phyloP scores from a whole-genome alignment of 2,329 filamentous ascomycete genomes.

The Dactylellina leptospora region DNA sequence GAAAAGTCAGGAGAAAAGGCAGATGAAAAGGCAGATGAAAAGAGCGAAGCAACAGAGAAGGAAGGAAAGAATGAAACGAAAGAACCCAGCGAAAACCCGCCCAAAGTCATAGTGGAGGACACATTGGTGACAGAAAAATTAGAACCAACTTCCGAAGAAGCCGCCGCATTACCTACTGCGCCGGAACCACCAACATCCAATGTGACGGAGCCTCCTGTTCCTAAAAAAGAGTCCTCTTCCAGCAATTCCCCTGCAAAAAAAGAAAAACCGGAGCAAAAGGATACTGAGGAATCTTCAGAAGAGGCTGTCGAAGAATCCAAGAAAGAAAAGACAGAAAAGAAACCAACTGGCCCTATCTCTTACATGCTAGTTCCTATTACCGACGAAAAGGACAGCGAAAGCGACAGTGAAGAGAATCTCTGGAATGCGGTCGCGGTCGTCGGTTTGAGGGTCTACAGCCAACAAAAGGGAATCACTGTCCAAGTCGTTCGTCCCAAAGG shows the following conservation, averaged over 20 bases:
- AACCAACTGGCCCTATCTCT: conserved; percentile 12
- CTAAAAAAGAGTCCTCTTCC: conserved; percentile 10
- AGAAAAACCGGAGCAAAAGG: conserved; percentile 18
- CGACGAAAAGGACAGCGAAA: conserved; percentile 62
- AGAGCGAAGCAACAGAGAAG: conserved; percentile 60
- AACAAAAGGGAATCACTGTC: conserved; percentile 54
- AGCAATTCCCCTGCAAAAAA: neutral
- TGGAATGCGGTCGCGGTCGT: conserved; percentile 73
- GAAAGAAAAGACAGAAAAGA: conserved; percentile 53
- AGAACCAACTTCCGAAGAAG: neutral
- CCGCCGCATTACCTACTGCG: conserved; percentile 3
- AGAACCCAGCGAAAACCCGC: conserved; percentile 28
- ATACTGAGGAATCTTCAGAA: conserved; percentile 4
- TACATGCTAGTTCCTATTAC: conserved; percentile 47
- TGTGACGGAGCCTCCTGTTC: conserved; percentile 22
- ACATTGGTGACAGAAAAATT: conserved; percentile 13
- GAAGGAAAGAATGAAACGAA: conserved; percentile 41
- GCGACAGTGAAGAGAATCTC: conserved; percentile 67
- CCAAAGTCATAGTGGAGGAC: conserved; percentile 56
- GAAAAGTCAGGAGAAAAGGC: conserved; percentile 60
- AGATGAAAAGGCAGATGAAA: conserved; percentile 63
- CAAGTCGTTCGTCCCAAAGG: conserved; percentile 47
- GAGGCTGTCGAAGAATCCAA: conserved; percentile 53
- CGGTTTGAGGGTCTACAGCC: conserved; percentile 68
- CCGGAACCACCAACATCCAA: conserved; percentile 29